Evolutionary conservation across 1,284 basidiomycete species (phyloP).

Genomic region (Peniophora sp.): DNA sequence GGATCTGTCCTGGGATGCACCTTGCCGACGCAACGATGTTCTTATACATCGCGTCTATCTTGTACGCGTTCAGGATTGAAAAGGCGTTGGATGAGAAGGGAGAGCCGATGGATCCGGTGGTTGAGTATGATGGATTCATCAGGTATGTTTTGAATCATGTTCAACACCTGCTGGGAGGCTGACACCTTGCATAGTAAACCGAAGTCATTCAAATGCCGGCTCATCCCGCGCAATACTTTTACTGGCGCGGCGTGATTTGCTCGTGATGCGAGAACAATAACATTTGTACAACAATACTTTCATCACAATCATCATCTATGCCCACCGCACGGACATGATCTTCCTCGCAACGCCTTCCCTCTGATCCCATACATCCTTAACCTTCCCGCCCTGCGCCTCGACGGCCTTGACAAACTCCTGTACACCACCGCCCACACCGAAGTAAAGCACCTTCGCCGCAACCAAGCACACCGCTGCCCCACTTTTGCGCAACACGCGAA

Average conservation of each 20-base stretch:
- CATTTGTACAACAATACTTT: too few relatives aligned
- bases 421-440: constrained; percentile 91
- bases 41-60: constrained; percentile 21
- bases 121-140: constrained; percentile 22
- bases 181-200: constrained; percentile 12
- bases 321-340: constrained; percentile 56
- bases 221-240: constrained; percentile 5
- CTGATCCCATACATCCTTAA: constrained; percentile 48
- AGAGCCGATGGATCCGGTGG: constrained; percentile 20
- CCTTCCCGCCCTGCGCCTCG: constrained; percentile 27
- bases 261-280: too few relatives aligned
- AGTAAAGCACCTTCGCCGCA: constrained; percentile 89
- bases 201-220: constrained; percentile 16
- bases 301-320: constrained; percentile 1
- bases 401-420: constrained; percentile 63
- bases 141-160: constrained; percentile 11
- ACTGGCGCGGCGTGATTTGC: too few relatives aligned
- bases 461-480: constrained; percentile 49
- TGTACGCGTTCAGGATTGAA: constrained; percentile 20
- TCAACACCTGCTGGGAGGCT: neutral
- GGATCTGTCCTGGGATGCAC: constrained; percentile 25
- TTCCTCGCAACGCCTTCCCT: constrained; percentile 58
- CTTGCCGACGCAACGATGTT: constrained; percentile 26
- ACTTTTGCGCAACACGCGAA: constrained; percentile 38
- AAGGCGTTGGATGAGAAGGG: constrained; percentile 21